These are phyloP conservation scores for Fonsecaea monophora DNA, from an alignment of 2,329 filamentous ascomycete genomes.

Conservation along the genomic window DNA sequence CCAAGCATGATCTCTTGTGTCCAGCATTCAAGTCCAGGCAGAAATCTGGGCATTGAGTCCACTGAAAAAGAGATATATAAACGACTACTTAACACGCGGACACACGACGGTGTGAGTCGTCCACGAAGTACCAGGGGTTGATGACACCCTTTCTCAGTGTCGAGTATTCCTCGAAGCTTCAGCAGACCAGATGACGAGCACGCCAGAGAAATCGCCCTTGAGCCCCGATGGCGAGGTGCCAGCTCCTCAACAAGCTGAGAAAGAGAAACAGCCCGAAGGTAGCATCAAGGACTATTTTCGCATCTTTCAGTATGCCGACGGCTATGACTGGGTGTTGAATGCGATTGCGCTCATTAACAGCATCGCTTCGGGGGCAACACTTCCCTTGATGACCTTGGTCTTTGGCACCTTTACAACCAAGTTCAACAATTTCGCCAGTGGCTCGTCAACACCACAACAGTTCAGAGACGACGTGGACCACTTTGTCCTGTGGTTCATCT, in stretches of 20 bases:
- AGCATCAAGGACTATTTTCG: conserved; percentile 34
- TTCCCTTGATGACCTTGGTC: conserved; percentile 50
- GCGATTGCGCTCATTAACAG: conserved; percentile 32
- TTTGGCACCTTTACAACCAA: conserved; percentile 45
- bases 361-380: conserved; percentile 41
- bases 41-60: background rate
- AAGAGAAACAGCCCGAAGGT: conserved; percentile 31
- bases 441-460: conserved; percentile 30
- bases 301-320: conserved; percentile 38
- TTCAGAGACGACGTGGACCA: conserved; percentile 35
- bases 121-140: background rate
- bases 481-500: conserved; percentile 47
- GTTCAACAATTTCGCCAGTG: conserved; percentile 41
- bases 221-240: conserved; percentile 19
- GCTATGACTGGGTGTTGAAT: conserved; percentile 37
- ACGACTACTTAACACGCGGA: background rate
- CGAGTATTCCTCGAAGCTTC: background rate
- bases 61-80: background rate
- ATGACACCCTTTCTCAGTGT: background rate
- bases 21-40: background rate
- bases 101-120: background rate
- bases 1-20: background rate
- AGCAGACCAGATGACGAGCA: conserved; percentile 14
- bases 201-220: conserved; percentile 20
- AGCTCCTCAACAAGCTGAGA: background rate